These are phyloP conservation scores for Podospora tetraspora DNA, from an alignment of 495 filamentous ascomycete species.

Conservation along the genomic window DNA sequence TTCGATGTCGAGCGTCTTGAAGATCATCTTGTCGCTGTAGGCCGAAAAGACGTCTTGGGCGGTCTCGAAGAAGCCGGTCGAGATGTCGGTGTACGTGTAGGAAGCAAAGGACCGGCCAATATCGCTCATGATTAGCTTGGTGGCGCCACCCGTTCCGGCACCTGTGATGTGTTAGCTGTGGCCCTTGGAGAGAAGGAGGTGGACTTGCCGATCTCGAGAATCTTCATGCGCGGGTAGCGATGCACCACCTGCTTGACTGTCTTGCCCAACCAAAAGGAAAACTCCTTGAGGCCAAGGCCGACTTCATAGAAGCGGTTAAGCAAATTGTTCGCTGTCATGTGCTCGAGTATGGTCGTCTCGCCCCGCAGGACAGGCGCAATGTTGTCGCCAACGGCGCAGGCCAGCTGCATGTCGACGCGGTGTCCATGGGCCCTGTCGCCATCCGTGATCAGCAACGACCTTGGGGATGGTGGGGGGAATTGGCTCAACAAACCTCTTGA, in stretches of 20 bases:
- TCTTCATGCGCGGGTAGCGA: conserved; percentile 30
- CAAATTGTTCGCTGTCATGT: conserved; percentile 30
- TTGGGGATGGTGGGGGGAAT: not conserved
- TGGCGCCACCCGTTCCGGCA: conserved; percentile 40
- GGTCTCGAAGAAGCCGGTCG: conserved; percentile 34
- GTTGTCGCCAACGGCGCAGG: conserved; percentile 29
- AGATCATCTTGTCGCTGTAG: conserved; percentile 36
- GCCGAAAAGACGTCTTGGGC: conserved; percentile 9
- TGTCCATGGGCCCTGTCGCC: conserved; percentile 3
- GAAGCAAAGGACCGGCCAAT: conserved; percentile 20
- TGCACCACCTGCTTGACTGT: conserved; percentile 32
- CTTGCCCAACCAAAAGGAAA: conserved; percentile 7
- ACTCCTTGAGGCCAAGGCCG: not conserved
- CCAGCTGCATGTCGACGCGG: conserved; percentile 14
- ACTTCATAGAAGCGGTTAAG: conserved; percentile 34
- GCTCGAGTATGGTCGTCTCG: conserved; percentile 34
- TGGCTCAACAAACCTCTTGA: not conserved
- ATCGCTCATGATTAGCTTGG: conserved; percentile 28
- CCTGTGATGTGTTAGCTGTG: not conserved
- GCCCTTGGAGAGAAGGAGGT: not conserved
- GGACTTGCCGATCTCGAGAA: conserved; percentile 29
- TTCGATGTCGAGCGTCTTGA: conserved; percentile 42
- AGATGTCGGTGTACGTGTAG: conserved; percentile 48
- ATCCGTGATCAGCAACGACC: not conserved
- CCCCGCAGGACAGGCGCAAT: conserved; percentile 32